These are phyloP conservation scores for Quercus aquifolioides DNA, from an alignment of 306 rosid genomes.

Conservation along the genomic window DNA sequence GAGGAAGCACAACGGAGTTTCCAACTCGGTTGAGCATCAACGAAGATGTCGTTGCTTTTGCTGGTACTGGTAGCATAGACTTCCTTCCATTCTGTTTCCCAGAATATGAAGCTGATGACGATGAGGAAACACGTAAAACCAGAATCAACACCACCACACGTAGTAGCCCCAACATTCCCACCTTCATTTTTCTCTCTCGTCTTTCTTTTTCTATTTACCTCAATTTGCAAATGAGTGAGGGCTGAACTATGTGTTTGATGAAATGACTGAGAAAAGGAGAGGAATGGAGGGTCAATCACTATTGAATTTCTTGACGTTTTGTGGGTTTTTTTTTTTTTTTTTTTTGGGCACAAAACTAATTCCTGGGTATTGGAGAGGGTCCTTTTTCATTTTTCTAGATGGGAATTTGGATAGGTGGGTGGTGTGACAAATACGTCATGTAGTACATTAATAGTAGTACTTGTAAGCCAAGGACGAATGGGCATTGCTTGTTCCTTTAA, in stretches of 20 bases:
- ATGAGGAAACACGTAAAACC: conserved; percentile 17
- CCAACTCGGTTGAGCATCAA: conserved; percentile 38
- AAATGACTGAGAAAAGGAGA: conserved; percentile 30
- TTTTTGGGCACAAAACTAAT: not conserved
- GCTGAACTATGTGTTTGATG: conserved; percentile 12
- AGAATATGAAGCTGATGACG: conserved; percentile 60
- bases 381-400: no score
- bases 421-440: not conserved
- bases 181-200: conserved; percentile 3
- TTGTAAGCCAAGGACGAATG: conserved; percentile 28
- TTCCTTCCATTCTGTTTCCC: conserved; percentile 39
- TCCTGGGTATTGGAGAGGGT: not conserved
- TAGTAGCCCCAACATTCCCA: conserved; percentile 22
- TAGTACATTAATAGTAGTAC: not conserved
- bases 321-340: not conserved
- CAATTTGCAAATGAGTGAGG: not conserved
- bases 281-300: not conserved
- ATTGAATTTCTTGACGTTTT: not conserved
- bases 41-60: conserved; percentile 28
- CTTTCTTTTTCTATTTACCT: not conserved
- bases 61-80: conserved; percentile 20
- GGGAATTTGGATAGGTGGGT: no score
- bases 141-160: conserved; percentile 28
- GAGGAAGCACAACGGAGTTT: conserved; percentile 64
- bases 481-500: conserved; percentile 44